Conservation (phyloP, 2,329 filamentous ascomycete species). For the Calonectria ilicicola region DNA sequence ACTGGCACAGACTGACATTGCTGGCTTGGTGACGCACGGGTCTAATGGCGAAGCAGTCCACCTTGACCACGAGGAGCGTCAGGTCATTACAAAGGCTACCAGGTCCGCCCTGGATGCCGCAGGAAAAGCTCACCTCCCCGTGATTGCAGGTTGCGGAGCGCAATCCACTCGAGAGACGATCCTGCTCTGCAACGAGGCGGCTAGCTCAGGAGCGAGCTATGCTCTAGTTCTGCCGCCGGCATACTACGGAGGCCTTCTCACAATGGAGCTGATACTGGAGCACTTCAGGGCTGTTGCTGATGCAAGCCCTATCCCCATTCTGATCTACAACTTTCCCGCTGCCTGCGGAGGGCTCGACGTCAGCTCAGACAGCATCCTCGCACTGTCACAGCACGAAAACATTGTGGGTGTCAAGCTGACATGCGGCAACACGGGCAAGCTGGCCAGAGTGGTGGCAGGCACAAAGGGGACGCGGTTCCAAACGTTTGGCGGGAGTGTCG, state of each 20-base stretch:
- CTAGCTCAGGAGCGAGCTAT: slow-evolving; percentile 73
- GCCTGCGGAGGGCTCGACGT: slow-evolving; percentile 69
- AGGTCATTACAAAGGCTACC: slow-evolving; percentile 70
- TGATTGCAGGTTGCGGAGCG: slow-evolving; percentile 78
- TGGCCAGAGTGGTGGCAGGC: slow-evolving; percentile 61
- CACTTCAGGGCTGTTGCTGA: slow-evolving; percentile 74
- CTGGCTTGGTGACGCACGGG: slow-evolving; percentile 76
- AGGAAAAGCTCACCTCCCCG: slow-evolving; percentile 65
- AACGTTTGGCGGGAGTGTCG: slow-evolving; percentile 78
- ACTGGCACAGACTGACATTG: slow-evolving; percentile 72
- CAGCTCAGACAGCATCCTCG: slow-evolving; percentile 66
- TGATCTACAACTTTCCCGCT: slow-evolving; percentile 74
- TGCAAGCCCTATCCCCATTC: slow-evolving; percentile 66
- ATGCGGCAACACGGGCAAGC: slow-evolving; percentile 73
- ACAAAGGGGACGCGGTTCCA: slow-evolving; percentile 63
- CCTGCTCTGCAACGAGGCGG: slow-evolving; percentile 73
- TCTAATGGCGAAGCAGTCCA: slow-evolving; percentile 82
- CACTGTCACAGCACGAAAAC: slow-evolving; percentile 65
- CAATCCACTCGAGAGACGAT: slow-evolving; percentile 77
- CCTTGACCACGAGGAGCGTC: slow-evolving; percentile 73
- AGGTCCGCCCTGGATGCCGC: slow-evolving; percentile 69
- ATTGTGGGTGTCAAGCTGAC: slow-evolving; percentile 74
- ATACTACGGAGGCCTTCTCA: slow-evolving; percentile 74
- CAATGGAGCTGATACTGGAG: slow-evolving; percentile 65
- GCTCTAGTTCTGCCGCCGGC: slow-evolving; percentile 76